Conservation (phyloP, 2,329 filamentous ascomycete species). For the Zalaria sp. region DNA sequence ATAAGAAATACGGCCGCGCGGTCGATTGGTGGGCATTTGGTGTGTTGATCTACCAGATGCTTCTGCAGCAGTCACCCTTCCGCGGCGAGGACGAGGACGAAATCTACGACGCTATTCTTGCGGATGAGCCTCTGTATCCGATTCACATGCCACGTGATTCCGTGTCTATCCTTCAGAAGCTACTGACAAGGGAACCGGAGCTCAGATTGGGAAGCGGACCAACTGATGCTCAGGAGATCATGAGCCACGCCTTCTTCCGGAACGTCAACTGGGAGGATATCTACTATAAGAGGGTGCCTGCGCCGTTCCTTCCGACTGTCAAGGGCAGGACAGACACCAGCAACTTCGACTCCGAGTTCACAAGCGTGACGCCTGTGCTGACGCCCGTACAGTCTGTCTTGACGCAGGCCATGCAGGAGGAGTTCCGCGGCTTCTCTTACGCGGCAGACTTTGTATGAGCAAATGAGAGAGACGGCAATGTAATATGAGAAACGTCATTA, state of each 20-base stretch:
- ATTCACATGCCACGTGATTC: constrained; percentile 98
- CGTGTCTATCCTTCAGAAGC: constrained; percentile 93
- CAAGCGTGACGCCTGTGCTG: constrained; percentile 90
- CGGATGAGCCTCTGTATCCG: constrained; percentile 92
- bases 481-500: too few relatives aligned
- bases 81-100: constrained; percentile 97
- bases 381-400: constrained; percentile 95
- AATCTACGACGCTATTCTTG: constrained; percentile 96
- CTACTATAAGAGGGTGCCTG: constrained; percentile 81
- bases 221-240: constrained; percentile 94
- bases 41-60: constrained; percentile 98
- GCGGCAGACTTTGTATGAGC: constrained; percentile 71
- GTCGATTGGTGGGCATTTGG: constrained; percentile 99
- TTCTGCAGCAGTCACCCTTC: constrained; percentile 96
- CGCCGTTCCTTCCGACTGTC: constrained; percentile 82
- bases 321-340: constrained; percentile 94
- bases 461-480: too few relatives aligned
- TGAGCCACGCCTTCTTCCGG: constrained; percentile 96
- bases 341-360: constrained; percentile 98
- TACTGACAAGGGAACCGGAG: constrained; percentile 89
- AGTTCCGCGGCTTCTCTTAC: constrained; percentile 98
- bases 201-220: constrained; percentile 84
- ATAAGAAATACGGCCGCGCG: constrained; percentile 95
- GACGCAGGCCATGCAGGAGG: constrained; percentile 97
- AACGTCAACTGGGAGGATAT: constrained; percentile 99